Conservation (phyloP, 305 asterid species). For the Fraxinus baroniana region DNA sequence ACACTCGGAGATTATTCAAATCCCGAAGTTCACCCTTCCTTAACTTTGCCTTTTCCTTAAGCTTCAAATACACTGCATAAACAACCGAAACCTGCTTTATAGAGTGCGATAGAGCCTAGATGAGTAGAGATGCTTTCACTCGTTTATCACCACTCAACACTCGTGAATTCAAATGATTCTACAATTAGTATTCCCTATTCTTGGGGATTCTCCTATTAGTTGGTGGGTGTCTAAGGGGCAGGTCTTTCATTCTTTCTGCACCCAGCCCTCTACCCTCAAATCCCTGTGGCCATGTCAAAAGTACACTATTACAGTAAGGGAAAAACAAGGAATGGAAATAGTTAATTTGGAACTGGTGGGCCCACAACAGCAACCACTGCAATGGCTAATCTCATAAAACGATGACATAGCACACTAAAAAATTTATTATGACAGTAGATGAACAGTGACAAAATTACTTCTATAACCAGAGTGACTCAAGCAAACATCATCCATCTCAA, state of each 20-base stretch:
- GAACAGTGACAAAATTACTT: neutral
- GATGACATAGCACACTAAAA: constrained; percentile 14
- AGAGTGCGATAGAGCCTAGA: neutral
- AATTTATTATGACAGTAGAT: neutral
- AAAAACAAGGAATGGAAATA: neutral
- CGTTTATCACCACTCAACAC: neutral
- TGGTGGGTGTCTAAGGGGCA: neutral
- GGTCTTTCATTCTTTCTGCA: neutral
- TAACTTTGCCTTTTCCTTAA: neutral
- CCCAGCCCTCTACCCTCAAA: neutral
- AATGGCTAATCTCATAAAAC: constrained; percentile 10
- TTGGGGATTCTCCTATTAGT: neutral
- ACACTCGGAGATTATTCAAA: neutral
- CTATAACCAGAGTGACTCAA: neutral
- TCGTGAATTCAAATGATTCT: neutral
- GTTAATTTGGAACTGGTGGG: neutral
- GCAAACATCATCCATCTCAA: neutral
- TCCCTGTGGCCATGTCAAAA: neutral
- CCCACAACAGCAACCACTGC: neutral
- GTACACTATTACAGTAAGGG: neutral
- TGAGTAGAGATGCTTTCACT: neutral
- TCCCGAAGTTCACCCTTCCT: neutral
- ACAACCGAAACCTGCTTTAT: neutral
- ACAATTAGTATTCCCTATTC: neutral
- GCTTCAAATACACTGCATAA: constrained; percentile 3